A percentile compares a stretch with the other conserved stretches of the same genome.
Conservation (phyloP, 257 asterid genomes). For the Dorcoceras hygrometricum region DNA sequence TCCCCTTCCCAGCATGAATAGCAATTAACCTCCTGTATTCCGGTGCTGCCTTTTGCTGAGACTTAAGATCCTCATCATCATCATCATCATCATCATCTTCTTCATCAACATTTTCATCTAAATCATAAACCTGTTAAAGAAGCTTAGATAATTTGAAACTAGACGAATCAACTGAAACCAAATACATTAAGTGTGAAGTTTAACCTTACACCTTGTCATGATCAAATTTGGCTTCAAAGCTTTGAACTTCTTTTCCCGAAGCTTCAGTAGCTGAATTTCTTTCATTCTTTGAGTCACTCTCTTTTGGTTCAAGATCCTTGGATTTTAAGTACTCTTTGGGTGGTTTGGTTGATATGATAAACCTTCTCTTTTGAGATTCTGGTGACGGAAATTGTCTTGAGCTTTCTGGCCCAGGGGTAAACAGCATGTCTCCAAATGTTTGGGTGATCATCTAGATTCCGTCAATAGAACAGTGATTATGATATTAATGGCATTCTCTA, state of each 20-base stretch:
- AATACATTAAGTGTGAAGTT: slow-evolving; percentile 10
- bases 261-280: slow-evolving; percentile 21
- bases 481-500: background rate
- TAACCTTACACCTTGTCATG: slow-evolving; percentile 23
- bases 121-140: slow-evolving; percentile 23
- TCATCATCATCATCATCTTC: slow-evolving; percentile 29
- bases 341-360: slow-evolving; percentile 45
- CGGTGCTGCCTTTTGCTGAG: slow-evolving; percentile 21
- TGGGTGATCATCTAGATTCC: slow-evolving; percentile 38
- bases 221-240: slow-evolving; percentile 18
- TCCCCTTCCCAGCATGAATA: slow-evolving; percentile 76
- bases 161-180: background rate
- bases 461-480: slow-evolving; percentile 5
- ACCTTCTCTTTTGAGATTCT: slow-evolving; percentile 30
- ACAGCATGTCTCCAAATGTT: slow-evolving; percentile 44
- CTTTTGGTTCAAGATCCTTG: slow-evolving; percentile 27
- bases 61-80: slow-evolving; percentile 27
- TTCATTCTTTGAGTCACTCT: slow-evolving; percentile 22
- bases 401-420: slow-evolving; percentile 35
- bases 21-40: slow-evolving; percentile 60
- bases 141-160: slow-evolving; percentile 2
- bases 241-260: slow-evolving; percentile 30
- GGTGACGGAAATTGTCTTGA: slow-evolving; percentile 41
- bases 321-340: slow-evolving; percentile 38
- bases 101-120: slow-evolving; percentile 24